Evolutionary conservation across 495 filamentous ascomycete species (phyloP), one percentile per base, ranked within the genome.

Genomic region (Lophium mytilinum): DNA sequence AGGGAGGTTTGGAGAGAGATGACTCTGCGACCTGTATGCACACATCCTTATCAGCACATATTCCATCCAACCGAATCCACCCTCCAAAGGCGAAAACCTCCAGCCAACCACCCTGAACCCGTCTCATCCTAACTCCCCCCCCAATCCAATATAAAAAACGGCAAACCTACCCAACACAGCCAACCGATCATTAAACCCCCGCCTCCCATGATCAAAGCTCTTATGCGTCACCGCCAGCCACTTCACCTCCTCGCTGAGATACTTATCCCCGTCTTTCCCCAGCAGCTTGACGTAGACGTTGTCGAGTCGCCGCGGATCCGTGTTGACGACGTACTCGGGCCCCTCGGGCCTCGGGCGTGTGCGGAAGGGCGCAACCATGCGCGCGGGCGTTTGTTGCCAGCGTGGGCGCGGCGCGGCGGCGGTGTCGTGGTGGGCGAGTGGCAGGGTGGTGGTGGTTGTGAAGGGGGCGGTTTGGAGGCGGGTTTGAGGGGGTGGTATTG

Each of bases 201-300:
- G 83, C 66, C 89, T 78, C 48, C 90, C 93, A 64, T 96, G 89
- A 73, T 97, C 93, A 70, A 96, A 97, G 72, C 89, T 95, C 83
- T 96, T 96, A 71, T 99, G 93, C 39, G 93, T 99, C 55, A 99
- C 81, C 10, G 92, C 91, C 62, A 96, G 78, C 93, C 92, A 99
- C 73, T 96, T 96, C 62, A 92, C 76, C 73, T 97, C 90, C 2
- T 96, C 90, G 36, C 83, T 84, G 59, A 97, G 77, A 69, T 91
- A 64, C 60, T 79, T 76, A 54, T 84, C 79, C 61, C 88, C 87
- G 53, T 80, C 78, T 52, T 71, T 70, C 18, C 91, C 89, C 51
- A 96, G 73, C 55, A 96, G 69, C 24, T 73, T 74, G 40, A 77
- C 75, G 70, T 95, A 92, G 69, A 89, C 84, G 39, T 75, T 69